Conservation (phyloP, 108 stramenopile genomes). For the Skeletonema marinoi region DNA sequence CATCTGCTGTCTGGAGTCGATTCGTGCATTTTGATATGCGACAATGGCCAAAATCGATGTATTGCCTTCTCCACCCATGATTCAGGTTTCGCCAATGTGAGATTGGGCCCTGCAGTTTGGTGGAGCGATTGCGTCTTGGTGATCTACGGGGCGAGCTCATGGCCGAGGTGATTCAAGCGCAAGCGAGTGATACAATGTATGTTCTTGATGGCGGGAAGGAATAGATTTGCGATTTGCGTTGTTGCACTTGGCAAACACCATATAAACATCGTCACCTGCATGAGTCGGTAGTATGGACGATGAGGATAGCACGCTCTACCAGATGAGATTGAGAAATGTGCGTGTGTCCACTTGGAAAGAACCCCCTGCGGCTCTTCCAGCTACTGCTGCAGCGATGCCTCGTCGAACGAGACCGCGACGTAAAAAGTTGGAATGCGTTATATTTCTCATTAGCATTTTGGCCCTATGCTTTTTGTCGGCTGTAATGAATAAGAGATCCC, state of each 20-base stretch:
- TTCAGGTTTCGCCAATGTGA: conserved; percentile 16
- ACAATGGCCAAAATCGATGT: conserved; percentile 23
- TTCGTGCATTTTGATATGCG: conserved; percentile 11
- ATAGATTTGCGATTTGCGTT: too few species aligned
- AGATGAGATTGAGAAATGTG: background rate
- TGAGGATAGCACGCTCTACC: background rate
- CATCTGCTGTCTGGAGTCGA: conserved; percentile 8
- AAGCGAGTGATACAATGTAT: too few species aligned
- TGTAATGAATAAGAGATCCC: background rate
- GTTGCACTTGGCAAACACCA: too few species aligned
- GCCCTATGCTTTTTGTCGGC: background rate
- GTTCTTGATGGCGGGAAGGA: too few species aligned
- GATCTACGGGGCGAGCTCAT: conserved; percentile 13
- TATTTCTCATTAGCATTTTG: background rate
- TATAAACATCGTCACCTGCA: too few species aligned
- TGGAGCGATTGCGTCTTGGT: background rate
- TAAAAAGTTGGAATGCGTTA: background rate
- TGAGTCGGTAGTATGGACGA: too few species aligned
- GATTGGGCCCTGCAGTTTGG: conserved; percentile 4
- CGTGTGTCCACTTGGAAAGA: conserved; percentile 3
- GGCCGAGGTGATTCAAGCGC: background rate
- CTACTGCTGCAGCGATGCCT: background rate
- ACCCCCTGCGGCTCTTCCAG: background rate
- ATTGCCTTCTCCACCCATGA: conserved; percentile 18
- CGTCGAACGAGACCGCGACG: background rate